These are phyloP conservation scores for Copromyces sp. DNA, from an alignment of 495 filamentous ascomycete genomes.

Conservation along the genomic window DNA sequence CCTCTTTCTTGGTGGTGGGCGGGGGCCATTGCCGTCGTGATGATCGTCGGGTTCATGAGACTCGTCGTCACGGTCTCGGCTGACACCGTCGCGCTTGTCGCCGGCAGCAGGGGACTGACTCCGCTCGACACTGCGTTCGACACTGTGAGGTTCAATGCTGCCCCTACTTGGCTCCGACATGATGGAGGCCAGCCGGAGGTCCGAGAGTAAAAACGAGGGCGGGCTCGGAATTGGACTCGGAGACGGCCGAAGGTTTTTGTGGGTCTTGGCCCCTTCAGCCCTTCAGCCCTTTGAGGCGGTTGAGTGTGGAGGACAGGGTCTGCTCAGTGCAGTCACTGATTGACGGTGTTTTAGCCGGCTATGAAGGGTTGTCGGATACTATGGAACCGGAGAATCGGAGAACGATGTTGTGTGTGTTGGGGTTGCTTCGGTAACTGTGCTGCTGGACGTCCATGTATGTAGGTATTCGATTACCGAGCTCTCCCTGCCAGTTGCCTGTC, in stretches of 20 bases:
- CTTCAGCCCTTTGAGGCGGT: neutral
- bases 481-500: neutral
- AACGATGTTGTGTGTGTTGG: neutral
- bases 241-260: neutral
- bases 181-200: neutral
- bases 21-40: constrained; percentile 17
- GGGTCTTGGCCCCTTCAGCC: neutral
- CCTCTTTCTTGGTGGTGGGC: constrained; percentile 33
- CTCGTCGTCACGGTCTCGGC: neutral
- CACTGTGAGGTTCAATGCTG: neutral
- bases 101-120: neutral
- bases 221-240: neutral
- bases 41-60: constrained; percentile 6
- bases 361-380: neutral
- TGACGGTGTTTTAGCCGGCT: neutral
- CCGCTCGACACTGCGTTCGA: neutral
- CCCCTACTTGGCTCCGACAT: neutral
- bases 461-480: neutral
- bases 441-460: neutral
- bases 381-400: neutral
- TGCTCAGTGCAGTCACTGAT: neutral
- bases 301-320: neutral
- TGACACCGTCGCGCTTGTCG: neutral
- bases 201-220: neutral
- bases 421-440: neutral